A percentile compares a stretch with the other conserved stretches of the same genome.
Conservation (phyloP, 306 rosid genomes). For the Alnus glutinosa region DNA sequence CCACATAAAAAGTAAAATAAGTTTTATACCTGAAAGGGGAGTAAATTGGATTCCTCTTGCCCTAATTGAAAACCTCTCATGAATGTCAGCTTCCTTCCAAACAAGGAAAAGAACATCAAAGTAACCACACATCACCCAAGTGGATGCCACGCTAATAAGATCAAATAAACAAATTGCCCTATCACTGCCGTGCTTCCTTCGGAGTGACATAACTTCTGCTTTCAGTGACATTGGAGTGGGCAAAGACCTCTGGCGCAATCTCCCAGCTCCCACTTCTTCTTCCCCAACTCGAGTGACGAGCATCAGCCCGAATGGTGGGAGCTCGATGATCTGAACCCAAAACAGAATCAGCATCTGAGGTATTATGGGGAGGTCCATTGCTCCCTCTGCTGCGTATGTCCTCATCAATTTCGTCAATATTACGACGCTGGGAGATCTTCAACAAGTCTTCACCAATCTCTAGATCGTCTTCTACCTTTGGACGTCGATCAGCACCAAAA, state of each 20-base stretch:
- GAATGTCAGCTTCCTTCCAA: constrained; percentile 25
- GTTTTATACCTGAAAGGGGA: constrained; percentile 32
- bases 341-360: constrained; percentile 65
- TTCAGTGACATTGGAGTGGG: constrained; percentile 62
- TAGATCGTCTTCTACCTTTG: constrained; percentile 87
- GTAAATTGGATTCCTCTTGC: constrained; percentile 32
- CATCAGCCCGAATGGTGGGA: constrained; percentile 67
- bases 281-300: constrained; percentile 81
- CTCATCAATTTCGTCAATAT: constrained; percentile 69
- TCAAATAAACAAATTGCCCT: constrained; percentile 26
- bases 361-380: constrained; percentile 57
- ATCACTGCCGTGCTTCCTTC: constrained; percentile 57
- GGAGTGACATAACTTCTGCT: constrained; percentile 60
- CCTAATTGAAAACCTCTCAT: constrained; percentile 34
- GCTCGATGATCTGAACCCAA: constrained; percentile 78
- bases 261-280: constrained; percentile 84
- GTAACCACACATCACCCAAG: constrained; percentile 32
- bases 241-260: constrained; percentile 62
- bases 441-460: constrained; percentile 87
- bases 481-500: constrained; percentile 60
- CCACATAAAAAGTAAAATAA: constrained; percentile 20
- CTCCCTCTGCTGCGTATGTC: constrained; percentile 72
- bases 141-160: constrained; percentile 25
- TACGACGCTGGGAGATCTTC: constrained; percentile 92
- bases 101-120: constrained; percentile 30